Evolutionary conservation across 2,329 filamentous ascomycete species (phyloP).

Genomic region (Aspergillus sp.): DNA sequence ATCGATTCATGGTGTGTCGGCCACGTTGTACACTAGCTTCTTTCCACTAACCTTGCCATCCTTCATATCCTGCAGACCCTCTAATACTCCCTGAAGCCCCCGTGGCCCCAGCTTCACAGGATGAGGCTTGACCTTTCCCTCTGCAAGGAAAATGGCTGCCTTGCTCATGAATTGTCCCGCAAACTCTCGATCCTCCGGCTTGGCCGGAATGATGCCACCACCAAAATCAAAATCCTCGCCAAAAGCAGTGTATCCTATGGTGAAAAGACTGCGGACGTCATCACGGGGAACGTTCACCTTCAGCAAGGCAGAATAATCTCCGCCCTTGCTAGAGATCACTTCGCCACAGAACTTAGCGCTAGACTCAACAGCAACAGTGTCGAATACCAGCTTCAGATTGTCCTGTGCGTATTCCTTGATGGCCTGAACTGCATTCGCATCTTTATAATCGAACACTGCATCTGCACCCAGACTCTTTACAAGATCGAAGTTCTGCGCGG

Average conservation of each 20-base stretch:
- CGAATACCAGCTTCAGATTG: conserved; percentile 36
- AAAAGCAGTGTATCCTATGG: conserved; percentile 36
- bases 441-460: conserved; percentile 37
- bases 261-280: conserved; percentile 32
- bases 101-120: conserved; percentile 42
- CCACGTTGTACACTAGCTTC: conserved; percentile 52
- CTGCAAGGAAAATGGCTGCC: conserved; percentile 42
- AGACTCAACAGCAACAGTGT: conserved; percentile 33
- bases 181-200: conserved; percentile 46
- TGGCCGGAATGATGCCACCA: conserved; percentile 30
- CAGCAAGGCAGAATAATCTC: conserved; percentile 31
- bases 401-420: conserved; percentile 35
- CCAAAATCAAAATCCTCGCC: conserved; percentile 35
- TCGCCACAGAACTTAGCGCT: conserved; percentile 34
- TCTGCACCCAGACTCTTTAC: conserved; percentile 37
- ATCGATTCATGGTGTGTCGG: conserved; percentile 12
- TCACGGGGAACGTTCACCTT: conserved; percentile 25
- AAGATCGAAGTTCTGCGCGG: conserved; percentile 36
- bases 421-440: conserved; percentile 20
- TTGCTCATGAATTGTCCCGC: conserved; percentile 44
- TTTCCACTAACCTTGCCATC: conserved; percentile 49
- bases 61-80: conserved; percentile 48
- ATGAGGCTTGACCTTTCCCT: conserved; percentile 49
- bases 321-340: conserved; percentile 33
- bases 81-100: conserved; percentile 48